Conservation (phyloP, 345 rosid species). For the Brassica cretica region DNA sequence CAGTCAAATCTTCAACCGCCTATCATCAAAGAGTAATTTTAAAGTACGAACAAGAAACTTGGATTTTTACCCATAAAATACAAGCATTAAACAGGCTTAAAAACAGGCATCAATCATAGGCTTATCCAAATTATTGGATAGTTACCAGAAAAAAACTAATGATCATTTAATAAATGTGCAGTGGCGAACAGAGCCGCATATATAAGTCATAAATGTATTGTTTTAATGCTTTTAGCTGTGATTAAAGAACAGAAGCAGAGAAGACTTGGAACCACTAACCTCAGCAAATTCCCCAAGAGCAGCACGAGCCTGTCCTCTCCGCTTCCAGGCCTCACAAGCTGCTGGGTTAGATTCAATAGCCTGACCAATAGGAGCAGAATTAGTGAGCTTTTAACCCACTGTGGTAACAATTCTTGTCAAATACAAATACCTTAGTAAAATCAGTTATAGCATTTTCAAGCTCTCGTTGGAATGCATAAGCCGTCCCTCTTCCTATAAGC, state of each 20-base stretch:
- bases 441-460: slow-evolving; percentile 83
- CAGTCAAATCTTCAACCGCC: slow-evolving; percentile 91
- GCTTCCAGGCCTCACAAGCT: slow-evolving; percentile 99
- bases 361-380: slow-evolving; percentile 40
- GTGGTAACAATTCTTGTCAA: slow-evolving; percentile 13
- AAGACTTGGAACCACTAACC: slow-evolving; percentile 46
- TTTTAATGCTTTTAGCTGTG: slow-evolving; percentile 10
- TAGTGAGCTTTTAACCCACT: slow-evolving; percentile 24
- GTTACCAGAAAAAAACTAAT: slow-evolving; percentile 16
- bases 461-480: slow-evolving; percentile 89
- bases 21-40: slow-evolving; percentile 42
- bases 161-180: slow-evolving; percentile 9
- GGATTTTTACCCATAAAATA: slow-evolving; percentile 11
- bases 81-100: slow-evolving; percentile 18
- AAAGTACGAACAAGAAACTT: slow-evolving; percentile 21
- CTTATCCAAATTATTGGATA: slow-evolving; percentile 9
- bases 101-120: slow-evolving; percentile 17
- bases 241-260: slow-evolving; percentile 3
- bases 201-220: not conserved
- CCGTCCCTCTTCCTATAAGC: slow-evolving; percentile 96
- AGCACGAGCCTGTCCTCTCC: slow-evolving; percentile 98
- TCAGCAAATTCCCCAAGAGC: slow-evolving; percentile 82
- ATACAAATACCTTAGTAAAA: slow-evolving; percentile 72
- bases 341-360: slow-evolving; percentile 85
- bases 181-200: not conserved